Conservation (phyloP, 1,284 basidiomycete genomes). For the Ustilago bromivora region DNA sequence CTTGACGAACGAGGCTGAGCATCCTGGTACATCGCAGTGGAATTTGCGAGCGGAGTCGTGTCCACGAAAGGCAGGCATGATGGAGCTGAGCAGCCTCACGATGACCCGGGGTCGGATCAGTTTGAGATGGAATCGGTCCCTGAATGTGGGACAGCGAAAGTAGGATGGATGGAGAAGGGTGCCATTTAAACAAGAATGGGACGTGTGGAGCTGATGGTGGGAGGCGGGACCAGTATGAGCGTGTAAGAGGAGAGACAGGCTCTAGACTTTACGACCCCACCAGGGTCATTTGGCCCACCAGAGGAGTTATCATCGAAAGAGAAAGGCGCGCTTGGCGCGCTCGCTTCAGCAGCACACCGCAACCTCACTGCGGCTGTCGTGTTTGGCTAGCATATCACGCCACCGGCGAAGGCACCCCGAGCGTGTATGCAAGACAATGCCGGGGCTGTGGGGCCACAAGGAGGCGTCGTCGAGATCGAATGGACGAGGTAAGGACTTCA, state of each 20-base stretch:
- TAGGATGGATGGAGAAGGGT: neutral
- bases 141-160: constrained; percentile 23
- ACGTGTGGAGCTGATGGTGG: constrained; percentile 4
- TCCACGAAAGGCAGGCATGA: constrained; percentile 40
- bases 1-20: constrained; percentile 50
- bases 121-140: neutral
- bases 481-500: constrained; percentile 23
- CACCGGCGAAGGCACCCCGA: constrained; percentile 10
- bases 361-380: neutral
- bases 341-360: neutral
- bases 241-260: neutral
- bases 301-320: neutral
- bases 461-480: constrained; percentile 1
- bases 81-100: constrained; percentile 1
- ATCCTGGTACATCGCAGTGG: constrained; percentile 37
- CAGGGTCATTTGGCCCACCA: constrained; percentile 29
- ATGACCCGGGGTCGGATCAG: neutral
- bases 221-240: neutral
- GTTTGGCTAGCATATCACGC: constrained; percentile 17
- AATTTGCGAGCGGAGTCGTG: constrained; percentile 40
- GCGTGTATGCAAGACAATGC: neutral
- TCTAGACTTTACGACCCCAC: constrained; percentile 11
- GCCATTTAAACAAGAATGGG: constrained; percentile 16
- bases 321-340: constrained; percentile 19
- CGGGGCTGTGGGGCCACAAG: constrained; percentile 9